Conservation (phyloP, 1,139 yeast species). For the Protomyces pachydermus region DNA sequence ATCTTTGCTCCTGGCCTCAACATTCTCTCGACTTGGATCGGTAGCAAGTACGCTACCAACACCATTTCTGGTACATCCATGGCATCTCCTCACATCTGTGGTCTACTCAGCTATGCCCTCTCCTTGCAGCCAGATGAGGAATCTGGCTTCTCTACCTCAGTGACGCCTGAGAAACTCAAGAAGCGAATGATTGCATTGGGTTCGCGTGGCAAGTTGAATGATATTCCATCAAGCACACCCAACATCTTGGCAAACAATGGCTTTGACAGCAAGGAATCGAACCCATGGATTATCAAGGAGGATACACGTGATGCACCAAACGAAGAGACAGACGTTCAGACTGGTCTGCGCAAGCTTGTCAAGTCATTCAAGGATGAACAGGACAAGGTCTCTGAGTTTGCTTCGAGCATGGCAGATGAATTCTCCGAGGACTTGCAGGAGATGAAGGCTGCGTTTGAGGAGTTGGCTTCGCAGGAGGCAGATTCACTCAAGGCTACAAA, state of each 20-base stretch:
- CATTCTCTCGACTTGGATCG: slow-evolving; percentile 61
- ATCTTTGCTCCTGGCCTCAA: slow-evolving; percentile 58
- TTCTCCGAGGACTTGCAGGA: neutral
- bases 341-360: neutral
- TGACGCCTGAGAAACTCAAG: slow-evolving; percentile 84
- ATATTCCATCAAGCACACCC: slow-evolving; percentile 78
- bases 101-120: slow-evolving; percentile 74
- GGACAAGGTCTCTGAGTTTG: neutral
- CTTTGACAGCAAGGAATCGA: slow-evolving; percentile 18
- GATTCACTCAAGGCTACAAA: neutral
- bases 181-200: slow-evolving; percentile 78
- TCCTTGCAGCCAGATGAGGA: slow-evolving; percentile 83
- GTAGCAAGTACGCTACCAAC: slow-evolving; percentile 77
- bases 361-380: neutral
- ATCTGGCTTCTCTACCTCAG: slow-evolving; percentile 60
- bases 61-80: slow-evolving; percentile 95
- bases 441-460: neutral
- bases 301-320: neutral
- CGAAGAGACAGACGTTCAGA: neutral
- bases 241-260: slow-evolving; percentile 89
- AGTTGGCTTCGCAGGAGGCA: neutral
- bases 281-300: slow-evolving; percentile 8
- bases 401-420: neutral
- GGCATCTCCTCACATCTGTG: slow-evolving; percentile 98
- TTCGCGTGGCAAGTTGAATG: slow-evolving; percentile 61